Percentiles rank a stretch among this genome's conserved stretches.
phyloP scores from a whole-genome alignment of 2,329 filamentous ascomycete species.

The Fusarium caatingaense region DNA sequence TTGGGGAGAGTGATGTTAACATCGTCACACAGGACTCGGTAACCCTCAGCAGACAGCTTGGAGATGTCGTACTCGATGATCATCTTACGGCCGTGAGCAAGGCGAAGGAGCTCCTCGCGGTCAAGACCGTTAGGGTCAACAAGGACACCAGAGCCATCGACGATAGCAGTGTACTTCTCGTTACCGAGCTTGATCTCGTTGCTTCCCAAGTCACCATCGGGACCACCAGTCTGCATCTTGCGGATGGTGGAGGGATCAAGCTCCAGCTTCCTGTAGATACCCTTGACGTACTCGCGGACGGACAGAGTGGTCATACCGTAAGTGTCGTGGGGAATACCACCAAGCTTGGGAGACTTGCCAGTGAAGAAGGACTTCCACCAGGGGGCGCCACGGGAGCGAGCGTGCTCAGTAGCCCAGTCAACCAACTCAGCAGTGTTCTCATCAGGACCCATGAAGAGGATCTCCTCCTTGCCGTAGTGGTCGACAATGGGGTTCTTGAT shows the following conservation, averaged over 20 bases:
- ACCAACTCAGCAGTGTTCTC: conserved; percentile 98
- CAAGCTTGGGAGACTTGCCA: conserved; percentile 94
- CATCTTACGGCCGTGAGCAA: conserved; percentile 90
- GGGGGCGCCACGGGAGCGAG: conserved; percentile 84
- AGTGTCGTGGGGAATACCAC: conserved; percentile 93
- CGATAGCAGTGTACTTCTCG: conserved; percentile 93
- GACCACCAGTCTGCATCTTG: conserved; percentile 98
- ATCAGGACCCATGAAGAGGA: conserved; percentile 97
- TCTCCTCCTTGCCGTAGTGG: conserved; percentile 93
- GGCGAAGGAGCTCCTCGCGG: conserved; percentile 81
- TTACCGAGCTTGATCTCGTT: conserved; percentile 97
- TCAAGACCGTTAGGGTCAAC: conserved; percentile 93
- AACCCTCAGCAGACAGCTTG: conserved; percentile 89
- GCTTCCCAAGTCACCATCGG: conserved; percentile 94
- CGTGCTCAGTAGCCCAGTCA: conserved; percentile 98
- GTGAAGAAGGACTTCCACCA: conserved; percentile 99
- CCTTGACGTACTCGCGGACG: conserved; percentile 94
- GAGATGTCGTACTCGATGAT: conserved; percentile 85
- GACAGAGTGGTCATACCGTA: conserved; percentile 99
- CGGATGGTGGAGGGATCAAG: conserved; percentile 85
- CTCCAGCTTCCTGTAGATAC: conserved; percentile 95
- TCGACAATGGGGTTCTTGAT: conserved; percentile 99
- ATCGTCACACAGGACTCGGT: conserved; percentile 92
- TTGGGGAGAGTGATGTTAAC: conserved; percentile 86
- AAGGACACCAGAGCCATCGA: conserved; percentile 96